These are phyloP conservation scores for Penicillium concentricum DNA, from an alignment of 2,329 filamentous ascomycete genomes.

Conservation along the genomic window DNA sequence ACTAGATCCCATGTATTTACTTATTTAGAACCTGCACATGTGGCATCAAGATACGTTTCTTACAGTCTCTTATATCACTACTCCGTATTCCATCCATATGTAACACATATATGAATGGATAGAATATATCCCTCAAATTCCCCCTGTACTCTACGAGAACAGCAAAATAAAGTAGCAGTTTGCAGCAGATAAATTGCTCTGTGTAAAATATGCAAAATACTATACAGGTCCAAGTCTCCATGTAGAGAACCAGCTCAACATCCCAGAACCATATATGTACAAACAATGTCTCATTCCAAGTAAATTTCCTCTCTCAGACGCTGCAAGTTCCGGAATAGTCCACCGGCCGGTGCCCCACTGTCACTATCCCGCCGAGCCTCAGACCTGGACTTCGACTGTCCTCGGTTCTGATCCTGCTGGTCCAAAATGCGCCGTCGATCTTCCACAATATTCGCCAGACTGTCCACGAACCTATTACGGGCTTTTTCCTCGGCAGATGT, in stretches of 20 bases:
- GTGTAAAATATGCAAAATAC: too few relatives aligned
- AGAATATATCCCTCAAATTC: too few relatives aligned
- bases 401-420: conserved; percentile 31
- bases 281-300: conserved; percentile 40
- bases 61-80: too few relatives aligned
- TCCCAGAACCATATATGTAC: not conserved
- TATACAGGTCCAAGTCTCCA: not conserved
- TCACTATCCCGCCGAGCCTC: conserved; percentile 28
- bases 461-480: conserved; percentile 75
- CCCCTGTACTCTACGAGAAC: too few relatives aligned
- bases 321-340: conserved; percentile 54
- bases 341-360: conserved; percentile 46
- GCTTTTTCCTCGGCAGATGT: conserved; percentile 95
- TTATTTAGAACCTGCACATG: too few relatives aligned
- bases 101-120: too few relatives aligned
- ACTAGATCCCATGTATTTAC: not conserved
- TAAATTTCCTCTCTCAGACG: conserved; percentile 56
- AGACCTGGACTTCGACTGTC: conserved; percentile 21
- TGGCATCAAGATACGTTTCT: too few relatives aligned
- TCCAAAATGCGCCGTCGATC: conserved; percentile 58
- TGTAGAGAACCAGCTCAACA: conserved; percentile 6
- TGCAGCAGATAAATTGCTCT: too few relatives aligned
- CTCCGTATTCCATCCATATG: too few relatives aligned
- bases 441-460: conserved; percentile 76
- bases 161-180: too few relatives aligned